Base-by-base conservation (phyloP, 441 rosid genomes). In the Metrosideros polymorpha region DNA sequence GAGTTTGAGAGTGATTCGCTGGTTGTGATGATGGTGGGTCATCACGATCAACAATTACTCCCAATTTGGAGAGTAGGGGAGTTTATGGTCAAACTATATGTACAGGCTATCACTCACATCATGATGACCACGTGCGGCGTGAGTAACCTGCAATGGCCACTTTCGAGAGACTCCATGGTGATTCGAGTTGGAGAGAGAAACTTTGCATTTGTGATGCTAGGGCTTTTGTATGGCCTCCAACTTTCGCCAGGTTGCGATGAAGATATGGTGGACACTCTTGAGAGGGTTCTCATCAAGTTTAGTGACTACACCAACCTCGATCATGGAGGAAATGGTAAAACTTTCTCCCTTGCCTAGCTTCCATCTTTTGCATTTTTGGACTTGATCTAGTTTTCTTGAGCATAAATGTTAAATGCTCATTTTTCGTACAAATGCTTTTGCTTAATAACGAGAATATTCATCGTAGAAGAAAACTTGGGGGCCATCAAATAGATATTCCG, bases 141-240 rank as follows among this genome's bases (percentile, higher is more conserved):
- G 56, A 27, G 63, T 29, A 85, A 55, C 75, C 18, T 88, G 19
- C 86, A 86, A 12, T 88, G 90, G 88, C 86, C 83, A 19, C 22
- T 82, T 43, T 54, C 85, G 15, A 88, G 63, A 55, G 86, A 88
- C 82, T 52, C 86, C 27, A 86, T 84, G 8, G 63, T 84, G 9
- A 50, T 86, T 32, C 19, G 88, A 30, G 19, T 86, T 12, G 83
- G 86, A 29, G 15, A 42, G 52, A 84, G 83, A 56, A 79, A 83
- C 76, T 86, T 88, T 35, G 85, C 86, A 7, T 84, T 84, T 32
- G 86, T 42, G 59, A 59, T 86, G 86, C 83, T 82, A 4, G 85
- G 88, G 49, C 57, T 88, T 35, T 19, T 88, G 12, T 88, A 57
- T 22, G 88, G 88, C 30, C 17, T 88, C 6, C 85, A 88, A 42